phyloP scores from a whole-genome alignment of 306 rosid genomes.

The Cicer bijugum region DNA sequence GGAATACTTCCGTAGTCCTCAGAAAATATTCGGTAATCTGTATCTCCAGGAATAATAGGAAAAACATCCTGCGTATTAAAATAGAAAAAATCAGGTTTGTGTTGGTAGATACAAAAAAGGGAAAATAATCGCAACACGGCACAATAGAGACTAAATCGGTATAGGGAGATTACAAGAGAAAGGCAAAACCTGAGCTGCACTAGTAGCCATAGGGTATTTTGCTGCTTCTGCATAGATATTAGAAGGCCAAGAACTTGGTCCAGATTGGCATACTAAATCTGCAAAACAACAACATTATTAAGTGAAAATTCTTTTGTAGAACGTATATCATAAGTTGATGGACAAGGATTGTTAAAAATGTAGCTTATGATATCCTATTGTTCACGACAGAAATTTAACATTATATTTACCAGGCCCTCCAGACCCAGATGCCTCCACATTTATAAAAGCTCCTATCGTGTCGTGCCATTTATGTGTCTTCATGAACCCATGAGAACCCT shows the following conservation, averaged over 20 bases:
- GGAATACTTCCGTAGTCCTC: constrained; percentile 89
- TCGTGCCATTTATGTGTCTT: constrained; percentile 85
- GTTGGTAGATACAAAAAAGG: constrained; percentile 35
- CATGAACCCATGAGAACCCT: constrained; percentile 99
- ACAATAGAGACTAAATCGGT: constrained; percentile 6
- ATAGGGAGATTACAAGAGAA: constrained; percentile 20
- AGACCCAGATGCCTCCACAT: constrained; percentile 92
- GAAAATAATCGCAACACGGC: constrained; percentile 6
- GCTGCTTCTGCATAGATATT: constrained; percentile 87
- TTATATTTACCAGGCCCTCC: constrained; percentile 78
- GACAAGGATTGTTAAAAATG: constrained; percentile 1
- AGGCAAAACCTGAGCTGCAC: constrained; percentile 87
- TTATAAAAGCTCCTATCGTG: constrained; percentile 88
- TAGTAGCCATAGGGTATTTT: constrained; percentile 93
- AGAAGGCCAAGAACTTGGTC: constrained; percentile 97
- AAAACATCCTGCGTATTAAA: constrained; percentile 84
- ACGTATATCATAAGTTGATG: constrained; percentile 17
- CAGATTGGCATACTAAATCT: constrained; percentile 99
- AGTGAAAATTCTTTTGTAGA: constrained; percentile 38
- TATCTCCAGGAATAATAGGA: constrained; percentile 95
- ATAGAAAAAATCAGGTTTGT: constrained; percentile 33
- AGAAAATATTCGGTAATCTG: constrained; percentile 95
- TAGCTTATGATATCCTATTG: constrained; percentile 32
- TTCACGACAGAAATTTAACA: constrained; percentile 20
- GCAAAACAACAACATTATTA: constrained; percentile 42